These are phyloP conservation scores for Penicillium janthinellum DNA, from an alignment of 2,329 filamentous ascomycete genomes.

Conservation along the genomic window DNA sequence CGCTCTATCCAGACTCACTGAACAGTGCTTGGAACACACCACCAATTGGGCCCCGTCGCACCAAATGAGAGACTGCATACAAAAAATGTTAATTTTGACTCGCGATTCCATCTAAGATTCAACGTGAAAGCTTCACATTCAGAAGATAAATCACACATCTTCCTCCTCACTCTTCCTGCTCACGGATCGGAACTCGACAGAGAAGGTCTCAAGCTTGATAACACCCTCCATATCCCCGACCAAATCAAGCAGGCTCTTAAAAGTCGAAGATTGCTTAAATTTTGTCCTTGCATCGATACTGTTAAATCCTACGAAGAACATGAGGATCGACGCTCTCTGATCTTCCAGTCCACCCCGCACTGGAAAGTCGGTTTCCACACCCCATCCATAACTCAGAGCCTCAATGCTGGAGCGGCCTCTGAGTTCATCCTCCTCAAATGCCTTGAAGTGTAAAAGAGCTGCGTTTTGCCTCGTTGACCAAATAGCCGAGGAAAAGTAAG, in stretches of 20 bases:
- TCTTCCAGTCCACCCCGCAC: neutral
- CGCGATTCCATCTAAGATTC: no score
- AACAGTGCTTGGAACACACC: no score
- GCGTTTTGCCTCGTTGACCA: neutral
- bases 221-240: neutral
- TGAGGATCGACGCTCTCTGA: conserved; percentile 1
- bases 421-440: neutral
- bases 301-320: neutral
- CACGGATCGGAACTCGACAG: neutral
- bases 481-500: neutral
- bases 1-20: no score
- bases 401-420: neutral
- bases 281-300: neutral
- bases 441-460: neutral
- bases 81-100: no score
- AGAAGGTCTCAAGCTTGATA: neutral
- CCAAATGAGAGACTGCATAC: no score
- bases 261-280: neutral
- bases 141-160: neutral
- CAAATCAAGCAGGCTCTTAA: neutral
- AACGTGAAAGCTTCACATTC: neutral
- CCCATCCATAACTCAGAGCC: neutral
- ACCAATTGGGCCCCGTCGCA: no score
- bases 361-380: conserved; percentile 1
- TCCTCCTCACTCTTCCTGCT: neutral